These are phyloP conservation scores for Tolypocladium album DNA, from an alignment of 2,329 filamentous ascomycete genomes.

Conservation along the genomic window DNA sequence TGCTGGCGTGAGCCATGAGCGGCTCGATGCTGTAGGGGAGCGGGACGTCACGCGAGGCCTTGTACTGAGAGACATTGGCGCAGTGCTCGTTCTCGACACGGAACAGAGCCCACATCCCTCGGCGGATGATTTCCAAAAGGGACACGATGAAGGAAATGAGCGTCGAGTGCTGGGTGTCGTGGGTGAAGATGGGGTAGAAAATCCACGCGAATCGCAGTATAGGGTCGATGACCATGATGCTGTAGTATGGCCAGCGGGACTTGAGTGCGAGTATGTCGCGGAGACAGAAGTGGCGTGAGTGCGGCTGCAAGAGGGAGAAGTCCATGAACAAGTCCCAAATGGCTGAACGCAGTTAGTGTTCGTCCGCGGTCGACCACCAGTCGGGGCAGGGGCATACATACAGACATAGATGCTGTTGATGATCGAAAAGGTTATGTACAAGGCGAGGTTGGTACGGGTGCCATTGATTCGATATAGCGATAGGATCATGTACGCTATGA, in stretches of 20 bases:
- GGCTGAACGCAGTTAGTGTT: slow-evolving; percentile 26
- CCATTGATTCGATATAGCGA: slow-evolving; percentile 73
- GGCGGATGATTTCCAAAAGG: slow-evolving; percentile 68
- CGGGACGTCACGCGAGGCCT: slow-evolving; percentile 78
- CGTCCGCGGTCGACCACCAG: background rate
- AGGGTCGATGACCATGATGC: slow-evolving; percentile 72
- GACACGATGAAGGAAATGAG: slow-evolving; percentile 70
- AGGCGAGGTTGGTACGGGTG: slow-evolving; percentile 42
- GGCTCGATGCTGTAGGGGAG: slow-evolving; percentile 63
- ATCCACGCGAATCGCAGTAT: slow-evolving; percentile 90
- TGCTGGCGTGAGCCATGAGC: slow-evolving; percentile 30
- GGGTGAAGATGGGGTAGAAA: slow-evolving; percentile 76
- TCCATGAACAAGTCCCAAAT: slow-evolving; percentile 97
- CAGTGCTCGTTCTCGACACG: slow-evolving; percentile 98
- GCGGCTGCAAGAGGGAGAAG: slow-evolving; percentile 78
- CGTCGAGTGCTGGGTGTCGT: slow-evolving; percentile 73
- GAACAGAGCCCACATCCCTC: slow-evolving; percentile 86
- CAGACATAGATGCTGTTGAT: slow-evolving; percentile 76
- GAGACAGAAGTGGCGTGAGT: slow-evolving; percentile 55
- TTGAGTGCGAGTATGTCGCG: slow-evolving; percentile 75
- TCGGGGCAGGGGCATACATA: slow-evolving; percentile 26
- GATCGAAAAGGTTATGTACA: slow-evolving; percentile 73
- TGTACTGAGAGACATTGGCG: slow-evolving; percentile 80
- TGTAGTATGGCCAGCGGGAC: slow-evolving; percentile 72
- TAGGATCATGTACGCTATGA: slow-evolving; percentile 65